Evolutionary conservation across 2,329 filamentous ascomycete species (phyloP), one percentile per base, ranked within the genome.

Genomic region (Nigrograna mackinnonii): DNA sequence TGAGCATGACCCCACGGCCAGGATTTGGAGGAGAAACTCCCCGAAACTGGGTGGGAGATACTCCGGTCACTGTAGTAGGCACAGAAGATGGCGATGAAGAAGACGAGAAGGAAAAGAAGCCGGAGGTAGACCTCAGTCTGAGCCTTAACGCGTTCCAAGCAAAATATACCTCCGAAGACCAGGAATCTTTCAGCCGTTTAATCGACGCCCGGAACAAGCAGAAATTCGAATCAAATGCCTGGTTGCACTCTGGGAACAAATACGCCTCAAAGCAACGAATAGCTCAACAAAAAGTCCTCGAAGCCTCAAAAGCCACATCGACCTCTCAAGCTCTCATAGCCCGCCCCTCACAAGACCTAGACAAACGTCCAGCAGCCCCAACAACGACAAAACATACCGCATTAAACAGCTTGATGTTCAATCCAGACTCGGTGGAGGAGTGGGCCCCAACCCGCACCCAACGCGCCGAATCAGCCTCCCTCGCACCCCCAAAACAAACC

Each of bases 81-180:
- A 69, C 70, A 26, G 63, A 55, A 35, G 41, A 31, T 5, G 54
- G 62, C 17, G 13, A 62, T 66, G 48, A 49, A 9, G 44, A 39
- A 14, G 49, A 54, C 18, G 45, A 49, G 4, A 37, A 45, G 41
- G 66, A 70, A 37, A 74, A 71, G 44, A 72, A 72, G 40, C 72
- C 73, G 44, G 69, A 77, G 22, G 75, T 89, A 14, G 85, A 95
- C 63, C 83, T 85, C 31, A 86, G 85, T 55, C 83, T 97, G 76
- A 91, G 86, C 46, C 78, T 99, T 2, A 83, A 85, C 39, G 82
- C 85, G 1, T 99, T 96, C 59, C 94, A 99, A 63, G 80, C 87
- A 3, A 92, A 89, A 54, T 97, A 96, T 71, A 99, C 92, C 1
- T 96, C 90, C 60, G 94, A 99, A 68, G 94, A 99, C 66, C 97